Evolutionary conservation across 768 basidiomycete genomes (phyloP).

Genomic region (Mycena kentingensis): DNA sequence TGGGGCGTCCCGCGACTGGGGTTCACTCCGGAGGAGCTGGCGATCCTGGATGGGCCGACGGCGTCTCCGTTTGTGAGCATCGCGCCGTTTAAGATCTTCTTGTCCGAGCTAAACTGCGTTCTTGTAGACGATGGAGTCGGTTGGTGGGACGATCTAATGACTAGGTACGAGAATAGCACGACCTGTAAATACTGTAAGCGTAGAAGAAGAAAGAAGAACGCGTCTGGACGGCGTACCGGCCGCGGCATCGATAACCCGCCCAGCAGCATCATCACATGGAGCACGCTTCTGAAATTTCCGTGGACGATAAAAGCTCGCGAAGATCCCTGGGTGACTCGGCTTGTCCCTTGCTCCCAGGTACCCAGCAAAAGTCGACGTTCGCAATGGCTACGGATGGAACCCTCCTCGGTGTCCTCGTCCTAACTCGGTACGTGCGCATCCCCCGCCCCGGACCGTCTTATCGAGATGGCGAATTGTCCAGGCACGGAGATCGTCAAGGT

Average conservation of each 20-base stretch:
- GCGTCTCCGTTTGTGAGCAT: conserved; percentile 82
- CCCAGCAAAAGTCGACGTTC: background rate
- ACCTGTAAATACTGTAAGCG: conserved; percentile 1
- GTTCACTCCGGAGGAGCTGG: conserved; percentile 77
- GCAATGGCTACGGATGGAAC: conserved; percentile 31
- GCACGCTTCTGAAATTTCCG: no score
- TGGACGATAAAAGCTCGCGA: no score
- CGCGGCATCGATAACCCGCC: no score
- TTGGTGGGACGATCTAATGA: conserved; percentile 32
- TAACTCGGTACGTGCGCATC: conserved; percentile 25
- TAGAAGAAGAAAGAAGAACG: background rate
- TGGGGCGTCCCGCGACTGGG: conserved; percentile 71
- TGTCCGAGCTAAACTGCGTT: conserved; percentile 20
- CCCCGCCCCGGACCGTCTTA: background rate
- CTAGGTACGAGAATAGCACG: background rate
- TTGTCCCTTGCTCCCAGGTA: no score
- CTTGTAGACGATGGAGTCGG: conserved; percentile 38
- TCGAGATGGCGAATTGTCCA: conserved; percentile 27
- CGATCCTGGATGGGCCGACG: conserved; percentile 85
- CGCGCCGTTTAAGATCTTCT: conserved; percentile 42
- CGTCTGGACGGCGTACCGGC: no score
- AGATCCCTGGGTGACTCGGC: no score
- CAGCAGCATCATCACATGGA: background rate
- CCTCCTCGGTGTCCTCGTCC: conserved; percentile 57
- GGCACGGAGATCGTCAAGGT: conserved; percentile 64